Evolutionary conservation across 345 rosid genomes (phyloP), one percentile per base, ranked within the genome.

Genomic region (Orychophragmus violaceus): DNA sequence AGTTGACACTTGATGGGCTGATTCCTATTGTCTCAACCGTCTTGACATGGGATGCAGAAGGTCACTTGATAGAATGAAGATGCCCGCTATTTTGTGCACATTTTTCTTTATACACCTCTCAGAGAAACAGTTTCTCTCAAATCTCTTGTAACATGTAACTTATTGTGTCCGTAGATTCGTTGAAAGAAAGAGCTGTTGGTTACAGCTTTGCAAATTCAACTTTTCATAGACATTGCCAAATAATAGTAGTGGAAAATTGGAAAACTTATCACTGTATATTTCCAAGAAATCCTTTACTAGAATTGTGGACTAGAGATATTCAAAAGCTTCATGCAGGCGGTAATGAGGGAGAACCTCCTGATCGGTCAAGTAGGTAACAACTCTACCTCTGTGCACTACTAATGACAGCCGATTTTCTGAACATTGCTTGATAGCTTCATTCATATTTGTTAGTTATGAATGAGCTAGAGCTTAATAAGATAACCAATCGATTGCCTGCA

Each of bases 131-230:
- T 62, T 42, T 59, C 16, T 41, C 25, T 33, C 6, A 41, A 64
- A 35, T 35, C 58, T 67, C 69, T 61, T 74, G 77, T 74, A 60
- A 45, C 73, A 61, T 74, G 61, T 61, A 61, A 66, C 72, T 30
- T 66, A 51, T 30, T 24, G 62, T 66, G 22, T 60, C 18, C 59
- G 77, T 73, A 66, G 61, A 59, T 66, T 67, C 67, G 69, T 74
- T 67, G 22, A 65, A 72, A 58, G 72, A 46, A 74, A 61, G 77
- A 67, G 73, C 59, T 48, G 23, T 53, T 74, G 60, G 29, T 57
- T 64, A 72, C 71, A 50, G 13, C 13, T 41, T 22, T 56, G 10
- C 25, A 13, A n/a, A 21, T 46, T 71, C 64, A 9, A 21, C 22
- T 50, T 19, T 57, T 50, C 66, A 36, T 21, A 28, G 59, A 37